phyloP scores from a whole-genome alignment of 345 rosid species.

The Capsella bursapastoris region DNA sequence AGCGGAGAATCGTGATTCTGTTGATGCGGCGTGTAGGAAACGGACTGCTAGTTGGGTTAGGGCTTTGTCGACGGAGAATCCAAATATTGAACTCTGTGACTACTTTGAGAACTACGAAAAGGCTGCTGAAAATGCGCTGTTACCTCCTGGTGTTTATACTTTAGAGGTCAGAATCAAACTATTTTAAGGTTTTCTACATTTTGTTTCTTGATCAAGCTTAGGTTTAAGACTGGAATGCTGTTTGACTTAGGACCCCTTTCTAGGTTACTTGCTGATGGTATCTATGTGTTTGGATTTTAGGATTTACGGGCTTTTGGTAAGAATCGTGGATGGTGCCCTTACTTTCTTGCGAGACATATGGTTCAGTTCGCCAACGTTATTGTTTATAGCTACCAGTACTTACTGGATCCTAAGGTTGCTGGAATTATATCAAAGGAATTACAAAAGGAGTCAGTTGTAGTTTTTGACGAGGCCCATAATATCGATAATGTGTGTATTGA shows the following conservation, averaged over 20 bases:
- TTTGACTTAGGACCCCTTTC: neutral
- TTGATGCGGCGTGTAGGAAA: slow-evolving; percentile 93
- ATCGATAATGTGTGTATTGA: slow-evolving; percentile 97
- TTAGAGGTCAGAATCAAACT: slow-evolving; percentile 59
- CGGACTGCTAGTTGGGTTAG: slow-evolving; percentile 95
- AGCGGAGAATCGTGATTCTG: slow-evolving; percentile 92
- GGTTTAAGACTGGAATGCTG: neutral
- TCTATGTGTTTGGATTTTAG: slow-evolving; percentile 44
- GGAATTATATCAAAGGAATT: slow-evolving; percentile 96
- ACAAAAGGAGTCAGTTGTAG: slow-evolving; percentile 94
- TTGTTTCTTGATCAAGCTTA: slow-evolving; percentile 1
- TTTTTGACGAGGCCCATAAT: slow-evolving; percentile 98
- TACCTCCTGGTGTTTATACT: slow-evolving; percentile 97
- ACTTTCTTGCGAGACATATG: slow-evolving; percentile 93
- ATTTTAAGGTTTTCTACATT: neutral
- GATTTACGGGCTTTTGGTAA: slow-evolving; percentile 88
- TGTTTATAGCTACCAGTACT: slow-evolving; percentile 94
- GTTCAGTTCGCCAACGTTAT: slow-evolving; percentile 91
- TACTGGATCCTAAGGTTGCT: slow-evolving; percentile 98
- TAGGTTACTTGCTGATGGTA: slow-evolving; percentile 14
- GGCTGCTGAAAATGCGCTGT: slow-evolving; percentile 72
- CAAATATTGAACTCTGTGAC: slow-evolving; percentile 74
- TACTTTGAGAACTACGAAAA: slow-evolving; percentile 85
- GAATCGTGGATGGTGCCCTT: slow-evolving; percentile 92
- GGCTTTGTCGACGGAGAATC: slow-evolving; percentile 74